A percentile compares a stretch with the other conserved stretches of the same genome.
phyloP scores from a whole-genome alignment of 2,329 filamentous ascomycete genomes.

The Trichoderma semiorbis region DNA sequence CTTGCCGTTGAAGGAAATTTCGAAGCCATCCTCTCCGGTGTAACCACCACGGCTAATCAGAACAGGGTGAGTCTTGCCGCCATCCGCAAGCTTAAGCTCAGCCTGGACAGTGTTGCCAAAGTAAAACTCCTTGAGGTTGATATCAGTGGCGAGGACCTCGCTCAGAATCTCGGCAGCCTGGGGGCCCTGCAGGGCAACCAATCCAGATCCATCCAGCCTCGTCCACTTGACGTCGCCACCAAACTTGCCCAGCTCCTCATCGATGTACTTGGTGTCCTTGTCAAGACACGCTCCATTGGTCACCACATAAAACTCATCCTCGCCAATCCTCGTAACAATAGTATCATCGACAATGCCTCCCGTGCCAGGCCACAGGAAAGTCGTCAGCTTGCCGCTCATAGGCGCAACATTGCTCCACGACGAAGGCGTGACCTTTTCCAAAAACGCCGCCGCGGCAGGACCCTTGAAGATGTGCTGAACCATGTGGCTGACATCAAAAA shows the following conservation, averaged over 20 bases:
- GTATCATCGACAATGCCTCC: slow-evolving; percentile 96
- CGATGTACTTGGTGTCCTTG: slow-evolving; percentile 79
- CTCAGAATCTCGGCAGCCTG: slow-evolving; percentile 66
- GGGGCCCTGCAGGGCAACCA: slow-evolving; percentile 89
- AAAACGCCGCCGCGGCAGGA: slow-evolving; percentile 72
- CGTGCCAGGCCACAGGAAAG: slow-evolving; percentile 71
- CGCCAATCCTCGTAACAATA: slow-evolving; percentile 76
- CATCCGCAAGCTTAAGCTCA: slow-evolving; percentile 59
- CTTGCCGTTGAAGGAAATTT: slow-evolving; percentile 69
- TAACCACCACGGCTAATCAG: slow-evolving; percentile 87
- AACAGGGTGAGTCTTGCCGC: slow-evolving; percentile 38
- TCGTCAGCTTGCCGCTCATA: slow-evolving; percentile 78
- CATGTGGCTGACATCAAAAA: slow-evolving; percentile 98
- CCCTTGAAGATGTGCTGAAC: slow-evolving; percentile 84
- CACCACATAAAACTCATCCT: slow-evolving; percentile 82
- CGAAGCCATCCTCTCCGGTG: slow-evolving; percentile 97
- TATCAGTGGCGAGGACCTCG: slow-evolving; percentile 53
- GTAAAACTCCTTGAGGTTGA: slow-evolving; percentile 65
- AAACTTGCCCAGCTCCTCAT: slow-evolving; percentile 60
- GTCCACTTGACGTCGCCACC: slow-evolving; percentile 62
- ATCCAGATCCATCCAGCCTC: slow-evolving; percentile 67
- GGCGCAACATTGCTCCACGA: slow-evolving; percentile 60
- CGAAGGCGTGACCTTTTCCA: slow-evolving; percentile 80
- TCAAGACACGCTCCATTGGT: slow-evolving; percentile 90
- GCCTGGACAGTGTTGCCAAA: slow-evolving; percentile 75